These are phyloP conservation scores for Cystobasidiaceae sp. DNA, from an alignment of 1,284 basidiomycete species.

Conservation along the genomic window DNA sequence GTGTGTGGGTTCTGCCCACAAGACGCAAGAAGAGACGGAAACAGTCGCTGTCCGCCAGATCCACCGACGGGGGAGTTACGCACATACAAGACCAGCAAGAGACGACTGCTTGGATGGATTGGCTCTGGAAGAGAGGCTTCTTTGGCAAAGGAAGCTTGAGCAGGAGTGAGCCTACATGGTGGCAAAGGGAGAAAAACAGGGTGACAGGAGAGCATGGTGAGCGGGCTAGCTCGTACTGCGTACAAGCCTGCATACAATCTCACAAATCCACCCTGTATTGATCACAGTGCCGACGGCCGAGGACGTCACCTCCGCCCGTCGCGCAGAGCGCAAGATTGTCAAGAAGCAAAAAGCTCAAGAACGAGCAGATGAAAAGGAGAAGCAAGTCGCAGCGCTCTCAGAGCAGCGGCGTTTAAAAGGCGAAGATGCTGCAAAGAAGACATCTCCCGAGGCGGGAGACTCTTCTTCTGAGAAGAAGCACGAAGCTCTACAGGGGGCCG, in stretches of 20 bases:
- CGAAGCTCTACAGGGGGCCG: too few relatives aligned
- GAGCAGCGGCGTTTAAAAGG: background rate
- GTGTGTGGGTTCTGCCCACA: slow-evolving; percentile 21
- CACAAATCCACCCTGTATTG: background rate
- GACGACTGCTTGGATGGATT: slow-evolving; percentile 31
- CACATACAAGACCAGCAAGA: slow-evolving; percentile 9
- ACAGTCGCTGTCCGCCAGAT: background rate
- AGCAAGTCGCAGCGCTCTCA: slow-evolving; percentile 48
- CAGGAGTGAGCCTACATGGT: slow-evolving; percentile 91
- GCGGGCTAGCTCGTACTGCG: slow-evolving; percentile 30
- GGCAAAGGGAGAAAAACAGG: slow-evolving; percentile 55
- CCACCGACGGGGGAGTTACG: too few relatives aligned
- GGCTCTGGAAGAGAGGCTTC: slow-evolving; percentile 86
- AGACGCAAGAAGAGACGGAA: background rate
- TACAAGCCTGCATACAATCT: background rate
- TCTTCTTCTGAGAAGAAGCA: too few relatives aligned
- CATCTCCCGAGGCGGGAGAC: too few relatives aligned
- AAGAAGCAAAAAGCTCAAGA: slow-evolving; percentile 61
- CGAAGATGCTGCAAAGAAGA: slow-evolving; percentile 33
- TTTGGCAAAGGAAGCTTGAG: slow-evolving; percentile 95
- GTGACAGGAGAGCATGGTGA: slow-evolving; percentile 57
- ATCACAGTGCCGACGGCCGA: slow-evolving; percentile 68
- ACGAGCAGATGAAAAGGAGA: slow-evolving; percentile 67
- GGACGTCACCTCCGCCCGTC: slow-evolving; percentile 75
- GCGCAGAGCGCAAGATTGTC: slow-evolving; percentile 79